Conservation (phyloP, 2,329 filamentous ascomycete species). For the Microcera coccophila region DNA sequence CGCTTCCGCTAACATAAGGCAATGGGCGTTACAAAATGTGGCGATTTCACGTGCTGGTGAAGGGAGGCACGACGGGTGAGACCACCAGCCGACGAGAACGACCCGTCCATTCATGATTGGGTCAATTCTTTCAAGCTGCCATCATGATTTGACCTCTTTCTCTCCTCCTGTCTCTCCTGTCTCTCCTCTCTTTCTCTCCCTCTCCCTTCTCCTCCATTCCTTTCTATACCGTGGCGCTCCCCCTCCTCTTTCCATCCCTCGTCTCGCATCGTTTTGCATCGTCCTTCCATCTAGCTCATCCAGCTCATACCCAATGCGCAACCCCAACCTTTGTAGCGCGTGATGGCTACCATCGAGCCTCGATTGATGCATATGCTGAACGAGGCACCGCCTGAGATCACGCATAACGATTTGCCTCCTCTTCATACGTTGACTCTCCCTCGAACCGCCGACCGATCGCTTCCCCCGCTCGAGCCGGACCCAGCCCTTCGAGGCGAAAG, state of each 20-base stretch:
- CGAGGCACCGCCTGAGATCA: slow-evolving; percentile 47
- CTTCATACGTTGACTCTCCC: slow-evolving; percentile 46
- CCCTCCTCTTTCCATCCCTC: slow-evolving; percentile 6
- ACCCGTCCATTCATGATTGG: slow-evolving; percentile 21
- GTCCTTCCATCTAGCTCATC: slow-evolving; percentile 6
- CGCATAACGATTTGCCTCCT: slow-evolving; percentile 52
- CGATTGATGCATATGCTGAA: slow-evolving; percentile 63
- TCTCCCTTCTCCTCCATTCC: slow-evolving; percentile 3
- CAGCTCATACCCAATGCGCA: slow-evolving; percentile 28
- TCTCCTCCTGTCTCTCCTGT: slow-evolving; percentile 13
- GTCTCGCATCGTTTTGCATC: slow-evolving; percentile 5
- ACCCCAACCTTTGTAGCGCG: slow-evolving; percentile 27
- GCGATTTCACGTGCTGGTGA: slow-evolving; percentile 31
- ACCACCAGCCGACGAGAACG: slow-evolving; percentile 23
- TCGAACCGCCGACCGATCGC: slow-evolving; percentile 41
- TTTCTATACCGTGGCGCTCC: too few relatives aligned
- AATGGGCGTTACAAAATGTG: slow-evolving; percentile 15
- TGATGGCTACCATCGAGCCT: slow-evolving; percentile 60
- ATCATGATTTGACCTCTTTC: slow-evolving; percentile 19
- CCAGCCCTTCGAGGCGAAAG: slow-evolving; percentile 40
- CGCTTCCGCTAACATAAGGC: slow-evolving; percentile 2
- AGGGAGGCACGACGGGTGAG: slow-evolving; percentile 21
- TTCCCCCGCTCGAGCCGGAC: slow-evolving; percentile 53
- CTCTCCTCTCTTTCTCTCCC: slow-evolving; percentile 7
- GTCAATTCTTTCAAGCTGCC: slow-evolving; percentile 14